Conservation (phyloP, 306 rosid genomes). For the Glycine tomentella region DNA sequence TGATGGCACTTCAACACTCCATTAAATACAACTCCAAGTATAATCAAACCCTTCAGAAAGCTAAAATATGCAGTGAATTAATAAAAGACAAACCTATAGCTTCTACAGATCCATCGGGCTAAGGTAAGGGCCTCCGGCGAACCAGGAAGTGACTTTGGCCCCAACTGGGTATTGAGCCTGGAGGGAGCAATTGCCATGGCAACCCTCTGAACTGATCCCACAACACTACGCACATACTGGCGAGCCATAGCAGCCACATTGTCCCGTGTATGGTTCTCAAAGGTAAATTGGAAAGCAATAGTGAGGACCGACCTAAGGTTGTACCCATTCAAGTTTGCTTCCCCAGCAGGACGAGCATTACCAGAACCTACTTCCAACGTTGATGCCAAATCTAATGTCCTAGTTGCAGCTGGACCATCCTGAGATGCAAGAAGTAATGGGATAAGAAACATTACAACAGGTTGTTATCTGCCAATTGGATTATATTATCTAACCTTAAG, state of each 20-base stretch:
- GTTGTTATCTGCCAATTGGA: background rate
- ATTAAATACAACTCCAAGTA: background rate
- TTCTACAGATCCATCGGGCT: conserved; percentile 82
- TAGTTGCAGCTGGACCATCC: conserved; percentile 71
- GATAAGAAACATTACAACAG: background rate
- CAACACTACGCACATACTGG: conserved; percentile 91
- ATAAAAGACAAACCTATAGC: conserved; percentile 68
- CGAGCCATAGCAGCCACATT: conserved; percentile 99
- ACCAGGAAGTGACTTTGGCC: conserved; percentile 82
- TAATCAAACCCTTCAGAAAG: no score
- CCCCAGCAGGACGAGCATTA: conserved; percentile 64
- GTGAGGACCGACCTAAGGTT: conserved; percentile 91
- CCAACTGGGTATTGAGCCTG: conserved; percentile 63
- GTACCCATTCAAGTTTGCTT: conserved; percentile 63
- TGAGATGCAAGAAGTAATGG: conserved; percentile 40
- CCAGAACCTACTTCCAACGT: conserved; percentile 86
- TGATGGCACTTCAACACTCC: background rate
- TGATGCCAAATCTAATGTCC: conserved; percentile 93
- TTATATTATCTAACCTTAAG: background rate
- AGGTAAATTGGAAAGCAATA: conserved; percentile 92
- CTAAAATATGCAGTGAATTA: background rate
- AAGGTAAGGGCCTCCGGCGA: conserved; percentile 94
- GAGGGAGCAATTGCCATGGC: conserved; percentile 99
- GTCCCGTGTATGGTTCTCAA: conserved; percentile 84
- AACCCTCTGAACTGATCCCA: conserved; percentile 95